phyloP scores from a whole-genome alignment of 805 yeast species.

The Yarrowia yakushimensis region DNA sequence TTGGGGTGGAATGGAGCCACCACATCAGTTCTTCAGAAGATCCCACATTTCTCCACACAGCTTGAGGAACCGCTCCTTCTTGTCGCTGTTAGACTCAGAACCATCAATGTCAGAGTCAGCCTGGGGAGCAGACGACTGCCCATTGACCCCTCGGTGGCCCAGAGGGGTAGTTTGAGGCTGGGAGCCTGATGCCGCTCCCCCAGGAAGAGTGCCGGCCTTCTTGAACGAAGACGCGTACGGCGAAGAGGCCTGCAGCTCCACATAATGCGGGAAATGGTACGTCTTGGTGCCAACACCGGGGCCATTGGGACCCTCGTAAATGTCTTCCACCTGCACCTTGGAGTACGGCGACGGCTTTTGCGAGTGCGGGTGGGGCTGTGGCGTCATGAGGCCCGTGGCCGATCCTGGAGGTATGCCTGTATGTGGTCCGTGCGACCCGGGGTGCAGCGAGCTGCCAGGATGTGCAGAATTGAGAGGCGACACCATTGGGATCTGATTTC shows the following conservation, averaged over 20 bases:
- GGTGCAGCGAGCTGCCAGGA: neutral
- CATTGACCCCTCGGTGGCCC: neutral
- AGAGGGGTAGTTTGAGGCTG: neutral
- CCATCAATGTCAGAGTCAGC: neutral
- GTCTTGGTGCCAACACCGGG: conserved; percentile 10
- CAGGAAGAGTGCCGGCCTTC: neutral
- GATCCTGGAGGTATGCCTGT: conserved; percentile 1
- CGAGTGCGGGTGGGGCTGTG: conserved; percentile 19
- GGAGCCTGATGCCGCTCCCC: neutral
- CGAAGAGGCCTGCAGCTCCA: conserved; percentile 21
- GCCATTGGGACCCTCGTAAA: conserved; percentile 16
- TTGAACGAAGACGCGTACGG: conserved; percentile 22
- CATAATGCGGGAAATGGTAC: conserved; percentile 23
- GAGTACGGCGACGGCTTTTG: conserved; percentile 19
- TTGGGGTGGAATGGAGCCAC: neutral
- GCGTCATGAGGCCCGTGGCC: conserved; percentile 12
- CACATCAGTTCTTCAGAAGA: conserved; percentile 26
- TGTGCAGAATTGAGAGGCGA: conserved; percentile 17
- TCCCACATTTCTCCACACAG: conserved; percentile 39
- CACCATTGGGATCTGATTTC: conserved; percentile 9
- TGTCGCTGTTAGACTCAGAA: conserved; percentile 2
- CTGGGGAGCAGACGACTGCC: neutral
- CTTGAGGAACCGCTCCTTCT: conserved; percentile 34
- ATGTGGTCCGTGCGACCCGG: neutral
- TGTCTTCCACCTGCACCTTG: conserved; percentile 25